Evolutionary conservation across 106 monocot genomes (phyloP).

Genomic region (Gastrodia elata): DNA sequence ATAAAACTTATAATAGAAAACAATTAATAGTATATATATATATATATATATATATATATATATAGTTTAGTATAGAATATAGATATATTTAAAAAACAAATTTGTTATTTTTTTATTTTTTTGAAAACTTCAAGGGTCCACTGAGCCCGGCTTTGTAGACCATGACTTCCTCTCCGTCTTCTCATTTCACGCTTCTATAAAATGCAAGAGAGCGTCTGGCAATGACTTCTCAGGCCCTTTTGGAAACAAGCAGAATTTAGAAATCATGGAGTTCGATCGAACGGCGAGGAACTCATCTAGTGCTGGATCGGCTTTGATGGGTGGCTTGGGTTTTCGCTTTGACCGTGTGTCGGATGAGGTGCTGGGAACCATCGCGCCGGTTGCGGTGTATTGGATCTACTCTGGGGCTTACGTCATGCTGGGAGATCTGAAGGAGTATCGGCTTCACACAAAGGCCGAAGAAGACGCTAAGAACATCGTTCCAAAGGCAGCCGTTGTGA

Average conservation of each 20-base stretch:
- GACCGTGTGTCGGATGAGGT: constrained; percentile 46
- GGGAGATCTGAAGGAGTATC: constrained; percentile 27
- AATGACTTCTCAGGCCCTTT: no score
- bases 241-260: background rate
- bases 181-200: no score
- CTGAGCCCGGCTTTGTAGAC: no score
- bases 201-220: no score
- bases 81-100: no score
- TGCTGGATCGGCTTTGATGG: constrained; percentile 5
- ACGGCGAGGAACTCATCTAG: background rate
- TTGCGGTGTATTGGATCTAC: constrained; percentile 68
- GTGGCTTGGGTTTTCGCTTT: no score
- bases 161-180: background rate
- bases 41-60: no score
- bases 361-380: constrained; percentile 51
- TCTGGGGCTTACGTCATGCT: constrained; percentile 53
- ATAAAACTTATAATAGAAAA: no score
- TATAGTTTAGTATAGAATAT: no score
- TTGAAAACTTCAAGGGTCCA: no score
- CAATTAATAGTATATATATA: no score
- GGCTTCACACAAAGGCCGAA: constrained; percentile 54
- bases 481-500: constrained; percentile 40
- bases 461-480: constrained; percentile 45
- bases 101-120: no score
- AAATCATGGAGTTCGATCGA: background rate